Conservation (phyloP, 78 protist species). For the Planoprotostelium fungivorum region DNA sequence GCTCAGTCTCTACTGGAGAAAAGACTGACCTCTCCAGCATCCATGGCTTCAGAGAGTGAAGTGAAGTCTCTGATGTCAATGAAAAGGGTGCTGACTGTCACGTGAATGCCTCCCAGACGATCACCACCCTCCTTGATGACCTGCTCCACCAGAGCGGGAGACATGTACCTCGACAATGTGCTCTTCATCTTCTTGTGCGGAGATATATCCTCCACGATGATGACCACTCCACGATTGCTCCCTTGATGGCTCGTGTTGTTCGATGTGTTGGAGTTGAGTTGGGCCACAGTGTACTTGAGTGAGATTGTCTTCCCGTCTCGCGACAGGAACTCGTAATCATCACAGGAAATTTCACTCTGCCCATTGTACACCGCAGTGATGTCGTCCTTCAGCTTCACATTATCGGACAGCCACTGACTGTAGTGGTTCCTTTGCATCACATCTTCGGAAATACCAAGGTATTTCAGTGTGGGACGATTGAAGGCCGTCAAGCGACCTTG, state of each 20-base stretch:
- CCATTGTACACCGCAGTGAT: background rate
- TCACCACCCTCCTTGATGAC: background rate
- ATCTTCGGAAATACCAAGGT: background rate
- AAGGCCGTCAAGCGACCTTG: background rate
- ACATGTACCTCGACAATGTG: background rate
- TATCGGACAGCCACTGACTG: background rate
- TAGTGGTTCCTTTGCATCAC: background rate
- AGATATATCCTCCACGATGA: background rate
- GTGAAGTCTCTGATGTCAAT: slow-evolving; percentile 61
- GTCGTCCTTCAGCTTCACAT: background rate
- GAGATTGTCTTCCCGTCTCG: background rate
- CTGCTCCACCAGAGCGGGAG: background rate
- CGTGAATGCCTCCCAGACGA: background rate
- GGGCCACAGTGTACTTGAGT: background rate
- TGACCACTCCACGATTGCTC: background rate
- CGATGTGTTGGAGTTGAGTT: background rate
- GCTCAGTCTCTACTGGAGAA: background rate
- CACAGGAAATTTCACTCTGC: background rate
- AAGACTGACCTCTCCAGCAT: slow-evolving; percentile 51
- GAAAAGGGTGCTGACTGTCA: slow-evolving; percentile 41
- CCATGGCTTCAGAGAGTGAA: slow-evolving; percentile 51
- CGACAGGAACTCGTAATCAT: background rate
- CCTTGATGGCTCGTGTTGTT: background rate
- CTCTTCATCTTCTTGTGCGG: background rate
- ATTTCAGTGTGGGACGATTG: background rate